phyloP scores from a whole-genome alignment of 2,329 filamentous ascomycete genomes.

The Didymella lethalis region DNA sequence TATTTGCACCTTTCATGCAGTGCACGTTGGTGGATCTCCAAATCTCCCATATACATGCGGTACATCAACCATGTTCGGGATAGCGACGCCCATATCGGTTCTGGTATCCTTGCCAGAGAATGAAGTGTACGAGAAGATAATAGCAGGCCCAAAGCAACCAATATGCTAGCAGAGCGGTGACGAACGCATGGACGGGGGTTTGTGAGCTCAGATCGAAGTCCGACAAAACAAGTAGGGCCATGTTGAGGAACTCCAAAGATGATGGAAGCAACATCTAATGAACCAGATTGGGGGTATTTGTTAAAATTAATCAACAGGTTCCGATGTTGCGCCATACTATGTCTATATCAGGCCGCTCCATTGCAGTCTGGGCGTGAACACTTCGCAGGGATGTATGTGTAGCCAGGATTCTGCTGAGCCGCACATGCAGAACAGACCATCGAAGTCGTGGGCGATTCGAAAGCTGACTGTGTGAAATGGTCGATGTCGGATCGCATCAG shows the following conservation, averaged over 20 bases:
- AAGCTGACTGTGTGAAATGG: no score
- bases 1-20: conserved; percentile 21
- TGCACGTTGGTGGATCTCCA: conserved; percentile 24
- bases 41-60: conserved; percentile 28
- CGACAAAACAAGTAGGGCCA: neutral
- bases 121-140: conserved; percentile 25
- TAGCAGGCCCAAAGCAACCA: conserved; percentile 25
- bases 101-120: conserved; percentile 31
- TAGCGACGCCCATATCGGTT: conserved; percentile 32
- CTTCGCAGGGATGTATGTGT: neutral
- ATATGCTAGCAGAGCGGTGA: conserved; percentile 8
- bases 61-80: conserved; percentile 38
- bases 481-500: no score
- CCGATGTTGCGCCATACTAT: neutral
- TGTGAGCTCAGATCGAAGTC: neutral
- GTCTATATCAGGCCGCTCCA: neutral
- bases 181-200: neutral
- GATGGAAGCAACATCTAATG: neutral
- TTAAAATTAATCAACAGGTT: neutral
- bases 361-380: neutral
- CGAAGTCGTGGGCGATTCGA: no score
- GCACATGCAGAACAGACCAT: neutral
- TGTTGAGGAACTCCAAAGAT: neutral
- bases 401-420: neutral
- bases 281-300: neutral